A percentile compares a stretch with the other conserved stretches of the same genome.
These are phyloP conservation scores for Capronia americana DNA, from an alignment of 2,329 filamentous ascomycete genomes.

Conservation along the genomic window DNA sequence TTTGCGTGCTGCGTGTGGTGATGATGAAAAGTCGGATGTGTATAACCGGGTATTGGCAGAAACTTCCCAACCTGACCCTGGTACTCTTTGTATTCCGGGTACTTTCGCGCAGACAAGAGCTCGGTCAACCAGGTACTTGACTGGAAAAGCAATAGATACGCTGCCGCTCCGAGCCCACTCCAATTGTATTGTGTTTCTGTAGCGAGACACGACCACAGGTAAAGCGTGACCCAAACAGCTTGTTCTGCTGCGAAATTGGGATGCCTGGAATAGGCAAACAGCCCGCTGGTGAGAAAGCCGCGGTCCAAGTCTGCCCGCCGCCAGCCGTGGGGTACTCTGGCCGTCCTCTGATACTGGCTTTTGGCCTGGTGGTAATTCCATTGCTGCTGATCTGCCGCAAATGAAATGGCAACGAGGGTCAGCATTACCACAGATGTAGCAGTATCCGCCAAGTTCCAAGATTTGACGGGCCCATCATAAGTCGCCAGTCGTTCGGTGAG, in stretches of 20 bases:
- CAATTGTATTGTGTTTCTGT: slow-evolving; percentile 77
- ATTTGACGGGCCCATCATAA: slow-evolving; percentile 50
- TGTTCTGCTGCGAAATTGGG: slow-evolving; percentile 96
- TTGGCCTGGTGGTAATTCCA: slow-evolving; percentile 90
- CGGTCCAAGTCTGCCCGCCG: slow-evolving; percentile 80
- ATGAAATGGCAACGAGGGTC: slow-evolving; percentile 69
- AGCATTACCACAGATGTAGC: slow-evolving; percentile 63
- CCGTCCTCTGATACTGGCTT: slow-evolving; percentile 72
- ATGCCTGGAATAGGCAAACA: slow-evolving; percentile 89
- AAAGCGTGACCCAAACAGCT: slow-evolving; percentile 83
- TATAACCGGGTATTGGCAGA: slow-evolving; percentile 62
- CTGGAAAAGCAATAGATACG: slow-evolving; percentile 82
- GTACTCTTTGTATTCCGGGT: slow-evolving; percentile 85
- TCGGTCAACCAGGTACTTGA: slow-evolving; percentile 89
- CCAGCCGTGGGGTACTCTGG: slow-evolving; percentile 70
- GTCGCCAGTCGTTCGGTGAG: slow-evolving; percentile 70
- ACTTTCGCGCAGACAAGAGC: slow-evolving; percentile 78
- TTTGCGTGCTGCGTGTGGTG: not conserved
- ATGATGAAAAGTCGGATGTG: slow-evolving; percentile 14
- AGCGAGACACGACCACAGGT: slow-evolving; percentile 83
- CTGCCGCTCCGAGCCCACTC: slow-evolving; percentile 72
- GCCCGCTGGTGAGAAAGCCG: slow-evolving; percentile 81
- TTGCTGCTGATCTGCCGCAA: slow-evolving; percentile 88
- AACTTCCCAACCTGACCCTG: slow-evolving; percentile 84
- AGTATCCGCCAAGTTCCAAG: slow-evolving; percentile 50